phyloP scores from a whole-genome alignment of 2,329 filamentous ascomycete species.

The Colletotrichum sp. region DNA sequence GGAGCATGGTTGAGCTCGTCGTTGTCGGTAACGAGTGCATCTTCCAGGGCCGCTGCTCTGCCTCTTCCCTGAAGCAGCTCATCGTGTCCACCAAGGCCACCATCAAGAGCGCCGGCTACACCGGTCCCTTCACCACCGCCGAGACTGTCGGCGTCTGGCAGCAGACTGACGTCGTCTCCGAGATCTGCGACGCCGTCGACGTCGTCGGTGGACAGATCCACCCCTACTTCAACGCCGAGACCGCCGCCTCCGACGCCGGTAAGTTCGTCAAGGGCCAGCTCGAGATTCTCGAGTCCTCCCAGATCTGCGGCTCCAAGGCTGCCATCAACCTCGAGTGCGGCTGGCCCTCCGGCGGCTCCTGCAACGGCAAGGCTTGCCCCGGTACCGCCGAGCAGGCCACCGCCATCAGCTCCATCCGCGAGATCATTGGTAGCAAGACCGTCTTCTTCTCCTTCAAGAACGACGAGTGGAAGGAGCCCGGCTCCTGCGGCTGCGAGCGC shows the following conservation, averaged over 20 bases:
- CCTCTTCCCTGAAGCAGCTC: constrained; percentile 70
- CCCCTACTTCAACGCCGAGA: constrained; percentile 86
- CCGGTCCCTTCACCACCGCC: constrained; percentile 79
- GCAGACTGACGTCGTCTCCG: constrained; percentile 57
- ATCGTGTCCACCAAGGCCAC: constrained; percentile 69
- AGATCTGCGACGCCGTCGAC: constrained; percentile 77
- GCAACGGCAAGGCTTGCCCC: constrained; percentile 77
- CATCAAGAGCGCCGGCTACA: constrained; percentile 72
- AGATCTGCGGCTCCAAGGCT: constrained; percentile 72
- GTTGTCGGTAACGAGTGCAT: constrained; percentile 92
- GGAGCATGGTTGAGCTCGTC: constrained; percentile 78
- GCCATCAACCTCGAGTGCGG: constrained; percentile 89
- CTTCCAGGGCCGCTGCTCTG: constrained; percentile 73
- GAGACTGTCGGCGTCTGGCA: constrained; percentile 85
- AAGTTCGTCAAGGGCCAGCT: constrained; percentile 78
- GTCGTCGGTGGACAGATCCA: constrained; percentile 87
- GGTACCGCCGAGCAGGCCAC: constrained; percentile 68
- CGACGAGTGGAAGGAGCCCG: constrained; percentile 81
- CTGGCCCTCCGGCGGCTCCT: constrained; percentile 76
- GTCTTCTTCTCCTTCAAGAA: constrained; percentile 84
- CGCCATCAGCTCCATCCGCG: constrained; percentile 76
- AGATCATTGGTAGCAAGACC: constrained; percentile 68
- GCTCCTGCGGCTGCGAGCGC: constrained; percentile 76
- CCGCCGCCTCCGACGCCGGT: constrained; percentile 71
- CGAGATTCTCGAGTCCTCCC: constrained; percentile 62